These are phyloP conservation scores for Telfairia occidentalis DNA, from an alignment of 331 rosid species.

Conservation along the genomic window DNA sequence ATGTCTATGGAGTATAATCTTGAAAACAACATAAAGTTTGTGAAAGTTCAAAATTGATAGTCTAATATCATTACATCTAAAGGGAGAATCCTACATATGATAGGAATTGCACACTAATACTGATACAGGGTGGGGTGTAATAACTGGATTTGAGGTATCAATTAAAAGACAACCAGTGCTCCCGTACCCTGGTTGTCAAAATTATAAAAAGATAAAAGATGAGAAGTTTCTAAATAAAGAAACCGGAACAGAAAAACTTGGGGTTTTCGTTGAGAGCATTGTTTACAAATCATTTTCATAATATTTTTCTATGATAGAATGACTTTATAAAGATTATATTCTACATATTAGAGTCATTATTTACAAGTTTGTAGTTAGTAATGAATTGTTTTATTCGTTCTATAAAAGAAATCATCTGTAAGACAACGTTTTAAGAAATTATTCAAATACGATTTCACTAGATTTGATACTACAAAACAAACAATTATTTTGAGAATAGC, in stretches of 20 bases:
- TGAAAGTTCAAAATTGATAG: neutral
- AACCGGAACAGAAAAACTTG: neutral
- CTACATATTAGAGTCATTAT: neutral
- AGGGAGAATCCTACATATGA: neutral
- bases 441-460: neutral
- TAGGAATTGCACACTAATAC: neutral
- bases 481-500: neutral
- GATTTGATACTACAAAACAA: neutral
- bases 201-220: no score
- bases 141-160: neutral
- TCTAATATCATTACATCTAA: neutral
- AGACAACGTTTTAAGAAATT: neutral
- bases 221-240: neutral
- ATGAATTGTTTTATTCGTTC: neutral
- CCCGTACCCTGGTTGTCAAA: neutral
- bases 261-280: no score
- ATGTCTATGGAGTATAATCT: neutral
- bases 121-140: neutral
- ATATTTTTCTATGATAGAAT: no score
- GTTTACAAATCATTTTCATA: no score
- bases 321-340: neutral
- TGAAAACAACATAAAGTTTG: neutral
- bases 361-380: neutral
- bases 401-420: neutral
- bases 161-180: neutral